Conservation (phyloP, 371 early-diverging fungal genomes). For the Mucor indicus region DNA sequence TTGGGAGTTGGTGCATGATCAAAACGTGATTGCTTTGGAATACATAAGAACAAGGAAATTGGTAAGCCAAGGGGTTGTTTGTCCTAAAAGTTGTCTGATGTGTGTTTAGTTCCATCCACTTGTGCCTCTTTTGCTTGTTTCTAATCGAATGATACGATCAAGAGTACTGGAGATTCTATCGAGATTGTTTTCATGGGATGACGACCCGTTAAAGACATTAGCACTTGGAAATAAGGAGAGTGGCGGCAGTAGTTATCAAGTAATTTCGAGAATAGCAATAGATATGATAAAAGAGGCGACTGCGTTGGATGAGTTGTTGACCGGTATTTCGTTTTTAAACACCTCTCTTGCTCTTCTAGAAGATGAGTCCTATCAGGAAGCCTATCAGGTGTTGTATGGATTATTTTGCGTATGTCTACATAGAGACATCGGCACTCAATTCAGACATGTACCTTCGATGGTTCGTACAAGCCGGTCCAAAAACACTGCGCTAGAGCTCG, state of each 20-base stretch:
- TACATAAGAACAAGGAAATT: slow-evolving; percentile 23
- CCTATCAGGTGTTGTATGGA: not conserved
- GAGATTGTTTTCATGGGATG: slow-evolving; percentile 23
- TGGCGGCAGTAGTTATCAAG: not conserved
- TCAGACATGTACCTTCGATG: too few relatives aligned
- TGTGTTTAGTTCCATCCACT: slow-evolving; percentile 10
- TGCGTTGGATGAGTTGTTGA: not conserved
- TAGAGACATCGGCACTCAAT: too few relatives aligned
- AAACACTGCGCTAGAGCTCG: slow-evolving; percentile 3
- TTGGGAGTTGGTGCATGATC: slow-evolving; percentile 24
- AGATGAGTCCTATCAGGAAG: not conserved
- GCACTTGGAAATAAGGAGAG: not conserved
- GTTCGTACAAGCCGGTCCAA: too few relatives aligned
- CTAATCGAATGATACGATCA: slow-evolving; percentile 20
- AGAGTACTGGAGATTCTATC: slow-evolving; percentile 33
- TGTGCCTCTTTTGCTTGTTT: slow-evolving; percentile 12
- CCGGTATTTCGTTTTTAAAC: not conserved
- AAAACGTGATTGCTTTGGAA: slow-evolving; percentile 1
- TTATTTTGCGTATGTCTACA: not conserved
- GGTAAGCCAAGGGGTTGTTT: too few relatives aligned
- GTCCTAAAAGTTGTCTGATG: too few relatives aligned
- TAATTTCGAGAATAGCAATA: not conserved
- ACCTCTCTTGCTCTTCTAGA: not conserved
- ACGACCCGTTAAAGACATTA: slow-evolving; percentile 16
- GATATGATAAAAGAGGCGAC: not conserved